A percentile compares a stretch with the other conserved stretches of the same genome.
These are phyloP conservation scores for Cynanchum wilfordii DNA, from an alignment of 257 asterid genomes.

Conservation along the genomic window DNA sequence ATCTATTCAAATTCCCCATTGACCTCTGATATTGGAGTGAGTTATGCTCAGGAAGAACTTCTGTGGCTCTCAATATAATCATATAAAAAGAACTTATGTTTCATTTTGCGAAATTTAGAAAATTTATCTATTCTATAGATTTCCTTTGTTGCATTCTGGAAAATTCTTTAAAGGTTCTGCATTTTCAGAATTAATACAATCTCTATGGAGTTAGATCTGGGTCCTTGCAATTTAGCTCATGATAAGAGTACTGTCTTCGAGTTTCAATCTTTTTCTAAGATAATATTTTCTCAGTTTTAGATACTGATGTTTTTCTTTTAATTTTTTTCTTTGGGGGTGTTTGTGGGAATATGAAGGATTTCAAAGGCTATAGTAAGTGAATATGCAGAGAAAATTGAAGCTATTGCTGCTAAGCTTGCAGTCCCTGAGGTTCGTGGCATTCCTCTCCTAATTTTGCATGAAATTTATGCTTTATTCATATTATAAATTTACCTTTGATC, in stretches of 20 bases:
- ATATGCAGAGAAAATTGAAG: constrained; percentile 74
- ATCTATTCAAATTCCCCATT: not conserved
- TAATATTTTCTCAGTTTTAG: not conserved
- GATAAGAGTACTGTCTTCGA: not conserved
- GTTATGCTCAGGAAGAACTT: not conserved
- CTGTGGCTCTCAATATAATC: not conserved
- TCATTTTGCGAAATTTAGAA: not conserved
- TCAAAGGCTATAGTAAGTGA: constrained; percentile 71
- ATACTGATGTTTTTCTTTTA: constrained; percentile 6
- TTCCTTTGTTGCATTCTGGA: not conserved
- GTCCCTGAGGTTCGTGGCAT: constrained; percentile 22
- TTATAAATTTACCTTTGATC: no score
- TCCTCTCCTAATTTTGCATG: not conserved
- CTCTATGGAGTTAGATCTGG: not conserved
- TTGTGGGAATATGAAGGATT: constrained; percentile 35
- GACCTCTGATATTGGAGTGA: not conserved
- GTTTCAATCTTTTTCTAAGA: not conserved
- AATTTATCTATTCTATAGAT: not conserved
- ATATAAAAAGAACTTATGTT: not conserved
- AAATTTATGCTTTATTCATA: not conserved
- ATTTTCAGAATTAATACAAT: not conserved
- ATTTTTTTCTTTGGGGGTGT: not conserved
- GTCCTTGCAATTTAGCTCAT: not conserved
- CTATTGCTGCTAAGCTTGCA: constrained; percentile 61
- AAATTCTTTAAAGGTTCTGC: not conserved